Base-by-base conservation (phyloP, 2,329 filamentous ascomycete species). In the Fusarium falciforme region DNA sequence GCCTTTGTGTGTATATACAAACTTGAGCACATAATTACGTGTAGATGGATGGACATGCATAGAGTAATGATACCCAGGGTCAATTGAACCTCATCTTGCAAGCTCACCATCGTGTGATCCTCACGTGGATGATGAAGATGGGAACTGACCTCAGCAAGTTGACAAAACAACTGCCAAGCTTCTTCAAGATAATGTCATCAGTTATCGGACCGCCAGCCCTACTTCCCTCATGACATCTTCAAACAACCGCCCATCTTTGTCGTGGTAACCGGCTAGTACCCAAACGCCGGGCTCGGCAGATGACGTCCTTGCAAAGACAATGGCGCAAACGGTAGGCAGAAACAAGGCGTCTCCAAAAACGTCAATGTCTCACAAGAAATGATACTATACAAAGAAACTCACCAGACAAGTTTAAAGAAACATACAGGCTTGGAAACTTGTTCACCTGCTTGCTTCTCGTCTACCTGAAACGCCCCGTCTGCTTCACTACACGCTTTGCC, bases 401-500 rank as follows among this genome's bases (percentile, higher is more conserved):
- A 29, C 44, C 44, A 29, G 9, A 29, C 25, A 29, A 29, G 44
- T 52, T 52, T 29, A n/a, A 29, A 52, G 16, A 27, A 27, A 44
- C 16, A 52, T 6, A n/a, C 22, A 49, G 22, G 22, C 44, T 49
- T 7, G 22, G 40, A 44, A 42, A 22, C 40, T 44, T 44, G 40
- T 44, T 44, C 40, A 44, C 40, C 40, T 44, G 44, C 44, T 52
- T 52, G 44, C 25, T n/a, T 52, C 44, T 52, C 44, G 44, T 52
- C 44, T 52, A 71, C 68, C 68, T 77, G 75, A 78, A 78, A 78
- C 76, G 29, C 63, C 25, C 42, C 69, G 47, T 61, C 47, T 73
- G 71, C 65, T 63, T 76, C 72, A 73, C 36, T 70, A 73, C 70
- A 77, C 76, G 66, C 71, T 67, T 49, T 58, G 69, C 38, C 64